A percentile compares a stretch with the other conserved stretches of the same genome.
phyloP scores from a whole-genome alignment of 2,329 filamentous ascomycete genomes.

The Tolypocladium tropicale region DNA sequence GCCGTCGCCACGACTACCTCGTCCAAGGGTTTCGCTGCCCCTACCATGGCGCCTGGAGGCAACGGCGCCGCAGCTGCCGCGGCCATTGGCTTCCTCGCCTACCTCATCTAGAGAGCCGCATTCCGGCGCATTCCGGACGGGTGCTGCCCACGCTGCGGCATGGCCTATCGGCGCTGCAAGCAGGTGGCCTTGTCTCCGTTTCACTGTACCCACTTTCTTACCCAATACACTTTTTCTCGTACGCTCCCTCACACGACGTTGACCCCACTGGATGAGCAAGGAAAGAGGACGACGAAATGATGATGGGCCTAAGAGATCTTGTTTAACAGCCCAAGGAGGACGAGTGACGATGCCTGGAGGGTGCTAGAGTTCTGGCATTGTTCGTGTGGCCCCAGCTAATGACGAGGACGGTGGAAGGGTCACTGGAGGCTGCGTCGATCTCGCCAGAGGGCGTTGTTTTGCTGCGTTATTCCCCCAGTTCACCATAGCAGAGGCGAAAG shows the following conservation, averaged over 20 bases:
- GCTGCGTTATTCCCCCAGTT: conserved; percentile 15
- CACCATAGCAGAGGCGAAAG: conserved; percentile 24
- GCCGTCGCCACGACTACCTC: conserved; percentile 19
- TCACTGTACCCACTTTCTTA: conserved; percentile 21
- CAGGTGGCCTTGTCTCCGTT: conserved; percentile 12
- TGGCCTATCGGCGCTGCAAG: conserved; percentile 6
- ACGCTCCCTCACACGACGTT: conserved; percentile 3
- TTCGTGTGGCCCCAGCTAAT: not conserved
- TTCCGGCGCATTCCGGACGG: not conserved
- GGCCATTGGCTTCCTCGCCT: conserved; percentile 42
- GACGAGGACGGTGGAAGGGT: not conserved
- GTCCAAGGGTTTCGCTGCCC: conserved; percentile 23
- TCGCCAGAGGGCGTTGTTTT: conserved; percentile 11
- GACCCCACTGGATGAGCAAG: conserved; percentile 8
- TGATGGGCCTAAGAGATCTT: conserved; percentile 7
- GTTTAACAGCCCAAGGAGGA: conserved; percentile 3
- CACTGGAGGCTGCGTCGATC: conserved; percentile 8
- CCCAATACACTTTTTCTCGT: conserved; percentile 15
- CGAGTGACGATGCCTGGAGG: not conserved
- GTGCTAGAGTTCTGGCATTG: not conserved
- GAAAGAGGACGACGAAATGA: conserved; percentile 11
- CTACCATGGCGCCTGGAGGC: conserved; percentile 30
- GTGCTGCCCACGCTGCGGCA: conserved; percentile 5
- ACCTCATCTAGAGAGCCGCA: conserved; percentile 30
- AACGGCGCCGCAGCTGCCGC: conserved; percentile 36